Base-by-base conservation (phyloP, 176 grass and related monocot species). In the Ensete ventricosum region DNA sequence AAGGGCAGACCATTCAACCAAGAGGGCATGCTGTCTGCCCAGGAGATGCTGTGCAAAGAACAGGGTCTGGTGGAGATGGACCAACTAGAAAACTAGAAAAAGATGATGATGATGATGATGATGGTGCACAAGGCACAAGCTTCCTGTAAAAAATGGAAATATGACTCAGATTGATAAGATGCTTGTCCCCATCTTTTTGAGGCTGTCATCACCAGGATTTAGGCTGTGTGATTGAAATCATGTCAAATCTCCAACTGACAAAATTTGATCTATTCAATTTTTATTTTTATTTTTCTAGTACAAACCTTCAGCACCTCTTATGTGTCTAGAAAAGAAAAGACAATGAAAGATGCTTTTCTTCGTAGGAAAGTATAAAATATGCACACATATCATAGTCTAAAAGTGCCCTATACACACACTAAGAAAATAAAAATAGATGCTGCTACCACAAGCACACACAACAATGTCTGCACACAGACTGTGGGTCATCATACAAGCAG, bases 221-320 rank as follows among this genome's bases (percentile, higher is more conserved):
- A 68, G 65, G 23, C 65, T 68, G 65, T 68, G 65, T 48, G 26
- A 68, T 68, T 68, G 65, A 9, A 68, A 34, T 68, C 65, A 29
- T 68, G 65, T 68, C 65, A 68, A 23, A 23, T 34, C 65, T 68
- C 27, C 65, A 16, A 14, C 65, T 48, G 65, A 68, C 65, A 68
- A 16, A 11, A 4, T 16, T 34, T 17, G 14, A 13, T 34, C 14
- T 14, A 68, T 68, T 68, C 27, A 48, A 14, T 23, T 23, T 23
- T 23, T 0, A 0, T 23, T 23, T 14, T 14, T 34, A 7, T n/a
- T 14, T 59, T 67, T 67, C 2, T 43, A 14, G 12, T 43, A 66
- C 24, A 27, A 2, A 5, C 64, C 16, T 67, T 67, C 12, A n/a
- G 55, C 55, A 59, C 20, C 55, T 60, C 57, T 60, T 19, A 9